phyloP scores from a whole-genome alignment of 148 eudicot species.

The Dysphania ambrosioides region DNA sequence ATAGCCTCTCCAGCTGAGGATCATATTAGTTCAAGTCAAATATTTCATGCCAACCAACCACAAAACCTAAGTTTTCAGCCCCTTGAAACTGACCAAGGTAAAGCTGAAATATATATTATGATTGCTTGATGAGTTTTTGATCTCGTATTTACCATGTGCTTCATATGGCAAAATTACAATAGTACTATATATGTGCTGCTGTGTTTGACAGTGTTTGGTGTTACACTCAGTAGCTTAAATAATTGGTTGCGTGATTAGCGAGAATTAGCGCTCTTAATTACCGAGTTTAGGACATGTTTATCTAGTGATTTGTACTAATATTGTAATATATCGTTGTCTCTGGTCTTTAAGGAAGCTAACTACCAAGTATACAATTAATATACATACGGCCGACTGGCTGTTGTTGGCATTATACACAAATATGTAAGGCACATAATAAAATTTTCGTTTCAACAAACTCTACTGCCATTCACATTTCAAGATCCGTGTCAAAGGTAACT shows the following conservation, averaged over 20 bases:
- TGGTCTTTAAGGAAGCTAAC: background rate
- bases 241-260: background rate
- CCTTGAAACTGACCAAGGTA: slow-evolving; percentile 16
- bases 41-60: slow-evolving; percentile 19
- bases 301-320: background rate
- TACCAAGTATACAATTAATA: background rate
- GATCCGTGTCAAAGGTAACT: background rate
- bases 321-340: background rate
- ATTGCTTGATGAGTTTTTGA: no score
- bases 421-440: background rate
- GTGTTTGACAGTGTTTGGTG: background rate
- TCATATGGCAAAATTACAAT: background rate
- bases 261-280: background rate
- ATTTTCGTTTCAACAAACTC: background rate
- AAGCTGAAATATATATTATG: background rate
- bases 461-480: background rate
- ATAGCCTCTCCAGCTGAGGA: background rate
- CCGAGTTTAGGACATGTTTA: no score
- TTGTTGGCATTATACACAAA: background rate
- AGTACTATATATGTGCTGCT: no score
- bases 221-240: background rate
- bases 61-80: slow-evolving; percentile 12
- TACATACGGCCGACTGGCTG: background rate
- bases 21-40: background rate
- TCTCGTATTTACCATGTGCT: slow-evolving; percentile 3